These are phyloP conservation scores for Vigna mungo DNA, from an alignment of 306 rosid genomes.

Conservation along the genomic window DNA sequence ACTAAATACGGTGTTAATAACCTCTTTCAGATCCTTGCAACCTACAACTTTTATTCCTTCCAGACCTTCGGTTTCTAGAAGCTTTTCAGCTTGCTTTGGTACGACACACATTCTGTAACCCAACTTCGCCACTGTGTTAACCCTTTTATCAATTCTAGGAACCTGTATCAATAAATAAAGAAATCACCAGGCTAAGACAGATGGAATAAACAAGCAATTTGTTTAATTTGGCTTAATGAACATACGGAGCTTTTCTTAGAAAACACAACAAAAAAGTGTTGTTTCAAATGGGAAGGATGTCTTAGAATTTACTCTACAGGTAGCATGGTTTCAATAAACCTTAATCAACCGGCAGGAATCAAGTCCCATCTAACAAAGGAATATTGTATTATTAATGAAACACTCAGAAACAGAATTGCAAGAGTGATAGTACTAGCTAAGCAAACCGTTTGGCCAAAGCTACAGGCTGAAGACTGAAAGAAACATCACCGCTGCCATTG, in stretches of 20 bases:
- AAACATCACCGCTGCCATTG: neutral
- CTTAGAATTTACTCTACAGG: conserved; percentile 4
- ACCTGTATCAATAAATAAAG: conserved; percentile 59
- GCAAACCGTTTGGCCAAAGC: neutral
- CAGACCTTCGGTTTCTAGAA: conserved; percentile 46
- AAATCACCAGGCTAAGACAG: conserved; percentile 16
- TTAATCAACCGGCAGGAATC: neutral
- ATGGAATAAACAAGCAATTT: conserved; percentile 6
- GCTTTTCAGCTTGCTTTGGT: conserved; percentile 68
- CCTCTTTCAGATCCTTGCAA: conserved; percentile 86
- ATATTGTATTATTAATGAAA: conserved; percentile 1
- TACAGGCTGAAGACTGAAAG: too few species aligned
- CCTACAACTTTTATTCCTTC: conserved; percentile 58
- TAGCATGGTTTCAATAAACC: conserved; percentile 2
- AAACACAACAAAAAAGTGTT: neutral
- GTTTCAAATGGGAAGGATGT: conserved; percentile 9
- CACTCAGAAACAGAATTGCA: neutral
- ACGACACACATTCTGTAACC: conserved; percentile 80
- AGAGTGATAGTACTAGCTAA: neutral
- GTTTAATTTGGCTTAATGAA: conserved; percentile 22
- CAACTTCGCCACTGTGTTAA: conserved; percentile 71
- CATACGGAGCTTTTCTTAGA: neutral
- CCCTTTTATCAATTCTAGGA: conserved; percentile 84
- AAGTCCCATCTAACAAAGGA: neutral
- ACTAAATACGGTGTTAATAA: conserved; percentile 65